Conservation (phyloP, 2,329 filamentous ascomycete species). For the Neopestalotiopsis rosae region DNA sequence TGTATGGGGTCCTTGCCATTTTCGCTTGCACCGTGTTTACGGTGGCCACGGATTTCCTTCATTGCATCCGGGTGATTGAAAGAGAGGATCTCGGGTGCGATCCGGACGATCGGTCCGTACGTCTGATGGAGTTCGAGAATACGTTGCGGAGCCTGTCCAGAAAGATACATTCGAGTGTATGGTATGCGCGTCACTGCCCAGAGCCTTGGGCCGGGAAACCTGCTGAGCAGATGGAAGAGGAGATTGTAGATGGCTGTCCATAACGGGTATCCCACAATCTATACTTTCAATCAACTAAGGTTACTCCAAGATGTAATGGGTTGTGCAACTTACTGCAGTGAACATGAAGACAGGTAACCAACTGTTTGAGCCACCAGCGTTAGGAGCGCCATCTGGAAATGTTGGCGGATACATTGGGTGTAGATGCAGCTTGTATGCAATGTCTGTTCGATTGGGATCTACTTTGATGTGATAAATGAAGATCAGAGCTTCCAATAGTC, state of each 20-base stretch:
- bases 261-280: not conserved
- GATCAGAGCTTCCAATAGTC: too few relatives aligned
- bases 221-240: not conserved
- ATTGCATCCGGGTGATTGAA: not conserved
- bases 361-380: too few relatives aligned
- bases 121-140: not conserved
- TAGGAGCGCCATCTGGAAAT: too few relatives aligned
- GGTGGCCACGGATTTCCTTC: not conserved
- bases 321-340: too few relatives aligned
- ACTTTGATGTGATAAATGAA: too few relatives aligned
- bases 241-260: not conserved
- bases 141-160: not conserved
- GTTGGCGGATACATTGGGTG: too few relatives aligned
- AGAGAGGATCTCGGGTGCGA: not conserved
- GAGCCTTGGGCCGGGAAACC: constrained; percentile 1
- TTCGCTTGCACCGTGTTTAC: not conserved
- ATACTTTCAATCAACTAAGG: too few relatives aligned
- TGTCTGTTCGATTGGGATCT: too few relatives aligned
- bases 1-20: not conserved
- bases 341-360: too few relatives aligned
- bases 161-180: not conserved
- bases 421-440: too few relatives aligned
- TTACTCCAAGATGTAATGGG: too few relatives aligned
- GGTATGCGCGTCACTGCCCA: not conserved
- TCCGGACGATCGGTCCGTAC: not conserved